Conservation (phyloP, 257 asterid species). For the Solanum piurae region DNA sequence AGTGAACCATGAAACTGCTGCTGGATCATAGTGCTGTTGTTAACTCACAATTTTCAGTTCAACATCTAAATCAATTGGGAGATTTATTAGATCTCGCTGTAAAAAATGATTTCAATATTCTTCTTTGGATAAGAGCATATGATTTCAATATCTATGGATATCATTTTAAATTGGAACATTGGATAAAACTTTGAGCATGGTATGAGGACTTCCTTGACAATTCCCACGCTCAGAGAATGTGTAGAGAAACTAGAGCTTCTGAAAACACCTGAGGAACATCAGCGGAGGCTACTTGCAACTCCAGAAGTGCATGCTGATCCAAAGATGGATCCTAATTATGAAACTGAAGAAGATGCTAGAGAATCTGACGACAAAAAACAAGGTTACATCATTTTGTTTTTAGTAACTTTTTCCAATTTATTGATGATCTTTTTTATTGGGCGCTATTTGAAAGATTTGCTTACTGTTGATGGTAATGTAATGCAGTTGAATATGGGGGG, state of each 20-base stretch:
- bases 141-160: not conserved
- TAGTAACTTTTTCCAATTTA: not conserved
- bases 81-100: not conserved
- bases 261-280: constrained; percentile 68
- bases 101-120: not conserved
- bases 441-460: not conserved
- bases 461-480: not conserved
- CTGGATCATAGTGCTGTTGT: not conserved
- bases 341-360: constrained; percentile 55
- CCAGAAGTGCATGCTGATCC: constrained; percentile 78
- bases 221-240: constrained; percentile 63
- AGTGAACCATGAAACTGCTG: not conserved
- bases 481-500: constrained; percentile 1
- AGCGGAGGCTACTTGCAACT: constrained; percentile 47
- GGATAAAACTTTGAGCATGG: not conserved
- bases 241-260: constrained; percentile 47
- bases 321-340: constrained; percentile 64
- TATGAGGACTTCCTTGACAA: constrained; percentile 51
- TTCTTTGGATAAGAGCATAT: not conserved
- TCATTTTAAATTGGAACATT: not conserved
- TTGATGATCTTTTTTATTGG: not conserved
- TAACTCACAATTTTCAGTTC: not conserved
- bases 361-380: constrained; percentile 20
- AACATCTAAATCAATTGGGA: not conserved
- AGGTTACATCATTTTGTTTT: constrained; percentile 22